Evolutionary conservation across 2,329 filamentous ascomycete species (phyloP).

Genomic region (Colletotrichum tabaci): DNA sequence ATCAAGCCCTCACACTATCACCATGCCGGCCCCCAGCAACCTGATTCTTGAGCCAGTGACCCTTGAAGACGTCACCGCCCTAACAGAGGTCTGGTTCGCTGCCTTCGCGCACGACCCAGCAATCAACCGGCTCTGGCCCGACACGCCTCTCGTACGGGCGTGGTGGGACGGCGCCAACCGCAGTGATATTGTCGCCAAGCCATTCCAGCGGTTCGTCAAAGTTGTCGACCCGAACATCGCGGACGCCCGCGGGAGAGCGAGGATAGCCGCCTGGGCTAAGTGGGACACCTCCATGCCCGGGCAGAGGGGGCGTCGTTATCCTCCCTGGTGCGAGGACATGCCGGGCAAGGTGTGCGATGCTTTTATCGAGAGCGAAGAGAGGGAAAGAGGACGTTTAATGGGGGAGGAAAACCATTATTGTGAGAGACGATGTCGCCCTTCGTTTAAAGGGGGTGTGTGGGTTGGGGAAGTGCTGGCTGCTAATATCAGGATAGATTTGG

Average conservation of each 20-base stretch:
- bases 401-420: constrained; percentile 29
- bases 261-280: constrained; percentile 37
- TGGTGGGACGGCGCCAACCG: constrained; percentile 40
- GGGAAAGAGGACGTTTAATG: constrained; percentile 16
- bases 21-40: not conserved
- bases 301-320: constrained; percentile 28
- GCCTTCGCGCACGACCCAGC: constrained; percentile 33
- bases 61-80: constrained; percentile 19
- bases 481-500: constrained; percentile 43
- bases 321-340: constrained; percentile 34
- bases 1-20: not conserved
- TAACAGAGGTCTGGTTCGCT: constrained; percentile 40
- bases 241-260: constrained; percentile 5
- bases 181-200: constrained; percentile 27
- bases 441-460: not conserved
- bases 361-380: constrained; percentile 24
- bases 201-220: constrained; percentile 36
- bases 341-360: constrained; percentile 7
- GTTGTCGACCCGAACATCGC: constrained; percentile 16
- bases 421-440: not conserved
- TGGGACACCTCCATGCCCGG: constrained; percentile 34
- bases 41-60: constrained; percentile 1
- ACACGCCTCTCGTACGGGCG: constrained; percentile 31
- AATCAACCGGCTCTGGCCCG: constrained; percentile 32
- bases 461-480: not conserved